Conservation (phyloP, 225 moss, liverwort and hornwort genomes). For the Bryum argenteum region DNA sequence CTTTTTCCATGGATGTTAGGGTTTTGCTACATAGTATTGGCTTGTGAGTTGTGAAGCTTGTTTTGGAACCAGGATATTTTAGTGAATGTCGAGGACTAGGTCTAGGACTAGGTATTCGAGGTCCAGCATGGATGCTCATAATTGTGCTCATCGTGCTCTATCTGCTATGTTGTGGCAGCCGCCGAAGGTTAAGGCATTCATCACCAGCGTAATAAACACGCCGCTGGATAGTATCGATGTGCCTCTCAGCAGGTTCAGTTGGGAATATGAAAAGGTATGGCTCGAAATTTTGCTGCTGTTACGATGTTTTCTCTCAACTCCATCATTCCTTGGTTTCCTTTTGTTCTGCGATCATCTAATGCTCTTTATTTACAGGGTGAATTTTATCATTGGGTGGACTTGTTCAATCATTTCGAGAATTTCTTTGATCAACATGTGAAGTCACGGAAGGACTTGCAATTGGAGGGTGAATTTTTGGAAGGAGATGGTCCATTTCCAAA, state of each 20-base stretch:
- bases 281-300: slow-evolving; percentile 10
- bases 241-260: slow-evolving; percentile 72
- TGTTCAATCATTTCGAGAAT: slow-evolving; percentile 86
- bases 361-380: slow-evolving; percentile 66
- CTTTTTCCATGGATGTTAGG: slow-evolving; percentile 27
- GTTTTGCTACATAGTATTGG: slow-evolving; percentile 29
- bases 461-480: slow-evolving; percentile 81
- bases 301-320: slow-evolving; percentile 5
- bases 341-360: slow-evolving; percentile 21
- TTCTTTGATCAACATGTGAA: slow-evolving; percentile 96
- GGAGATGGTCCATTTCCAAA: slow-evolving; percentile 77
- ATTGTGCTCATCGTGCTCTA: background rate
- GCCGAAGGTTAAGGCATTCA: slow-evolving; percentile 70
- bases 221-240: slow-evolving; percentile 74
- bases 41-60: slow-evolving; percentile 7
- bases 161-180: slow-evolving; percentile 66
- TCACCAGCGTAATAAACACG: slow-evolving; percentile 75
- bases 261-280: slow-evolving; percentile 94
- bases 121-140: slow-evolving; percentile 26
- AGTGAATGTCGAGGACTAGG: background rate
- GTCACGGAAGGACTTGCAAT: slow-evolving; percentile 87
- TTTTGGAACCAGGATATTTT: slow-evolving; percentile 20
- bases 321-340: slow-evolving; percentile 12
- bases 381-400: slow-evolving; percentile 97
- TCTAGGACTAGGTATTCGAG: background rate